Conservation (phyloP, 345 rosid genomes). For the Ceriops zippeliana region DNA sequence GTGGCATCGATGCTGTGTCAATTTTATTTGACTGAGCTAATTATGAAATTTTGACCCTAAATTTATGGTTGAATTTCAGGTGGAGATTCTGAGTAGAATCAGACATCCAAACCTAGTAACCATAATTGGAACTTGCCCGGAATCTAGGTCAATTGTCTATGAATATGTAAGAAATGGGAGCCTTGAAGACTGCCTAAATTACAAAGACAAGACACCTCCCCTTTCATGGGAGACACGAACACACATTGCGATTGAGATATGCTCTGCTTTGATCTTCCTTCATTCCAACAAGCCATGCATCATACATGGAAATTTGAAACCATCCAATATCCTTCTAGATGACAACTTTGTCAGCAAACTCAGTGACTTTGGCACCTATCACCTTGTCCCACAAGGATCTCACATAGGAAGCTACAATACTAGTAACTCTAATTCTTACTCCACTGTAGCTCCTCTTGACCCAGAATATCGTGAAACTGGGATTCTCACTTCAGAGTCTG, state of each 20-base stretch:
- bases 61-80: constrained; percentile 34
- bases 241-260: constrained; percentile 64
- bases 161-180: constrained; percentile 70
- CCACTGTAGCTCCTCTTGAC: constrained; percentile 38
- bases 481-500: constrained; percentile 54
- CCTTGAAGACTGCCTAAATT: constrained; percentile 63
- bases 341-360: constrained; percentile 62
- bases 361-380: constrained; percentile 58
- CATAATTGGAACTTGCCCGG: constrained; percentile 72
- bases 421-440: constrained; percentile 11
- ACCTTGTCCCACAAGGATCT: constrained; percentile 41
- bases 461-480: constrained; percentile 52
- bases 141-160: constrained; percentile 70
- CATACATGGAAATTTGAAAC: constrained; percentile 74
- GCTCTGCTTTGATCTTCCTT: constrained; percentile 81
- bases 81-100: constrained; percentile 67
- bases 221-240: constrained; percentile 68
- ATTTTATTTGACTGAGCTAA: too few relatives aligned
- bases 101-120: constrained; percentile 87
- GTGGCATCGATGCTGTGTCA: too few relatives aligned
- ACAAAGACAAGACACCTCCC: constrained; percentile 43
- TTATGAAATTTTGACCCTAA: neutral
- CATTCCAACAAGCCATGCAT: constrained; percentile 75
- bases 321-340: constrained; percentile 80
- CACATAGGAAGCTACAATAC: neutral